phyloP scores from a whole-genome alignment of 202 grass and related monocot genomes.

The Dendrocalamus latiflorus region DNA sequence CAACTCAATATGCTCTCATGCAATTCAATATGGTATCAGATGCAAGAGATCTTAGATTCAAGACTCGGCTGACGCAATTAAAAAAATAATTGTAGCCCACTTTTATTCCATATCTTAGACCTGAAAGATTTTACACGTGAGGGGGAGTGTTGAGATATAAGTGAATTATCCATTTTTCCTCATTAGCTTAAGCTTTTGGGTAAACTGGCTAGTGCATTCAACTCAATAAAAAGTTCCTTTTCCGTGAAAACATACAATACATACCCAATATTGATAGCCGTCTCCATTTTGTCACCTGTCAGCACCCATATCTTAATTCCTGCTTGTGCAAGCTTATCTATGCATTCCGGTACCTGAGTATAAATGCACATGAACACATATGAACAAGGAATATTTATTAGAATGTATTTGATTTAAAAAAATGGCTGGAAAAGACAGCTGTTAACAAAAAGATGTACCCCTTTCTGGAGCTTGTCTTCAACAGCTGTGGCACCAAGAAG shows the following conservation, averaged over 20 bases:
- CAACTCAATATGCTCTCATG: no score
- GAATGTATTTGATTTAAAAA: neutral
- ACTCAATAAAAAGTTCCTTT: neutral
- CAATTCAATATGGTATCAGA: no score
- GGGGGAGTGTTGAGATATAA: no score
- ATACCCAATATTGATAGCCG: constrained; percentile 98
- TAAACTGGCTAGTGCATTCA: no score
- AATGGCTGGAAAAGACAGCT: neutral
- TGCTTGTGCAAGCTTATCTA: constrained; percentile 94
- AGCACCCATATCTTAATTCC: constrained; percentile 97
- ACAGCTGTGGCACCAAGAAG: constrained; percentile 99
- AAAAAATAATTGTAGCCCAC: no score
- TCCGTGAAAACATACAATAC: neutral
- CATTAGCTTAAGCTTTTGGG: no score
- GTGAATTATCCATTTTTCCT: no score
- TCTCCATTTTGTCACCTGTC: constrained; percentile 99
- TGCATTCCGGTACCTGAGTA: constrained; percentile 92
- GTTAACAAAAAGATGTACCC: constrained; percentile 43
- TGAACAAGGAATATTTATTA: neutral
- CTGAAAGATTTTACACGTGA: no score
- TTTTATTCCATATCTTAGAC: no score
- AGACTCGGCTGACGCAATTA: no score
- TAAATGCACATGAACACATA: constrained; percentile 10
- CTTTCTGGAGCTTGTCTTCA: constrained; percentile 96
- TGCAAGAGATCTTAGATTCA: no score